Percentiles rank a stretch among this genome's conserved stretches.
These are phyloP conservation scores for Xylaria venustula DNA, from an alignment of 495 filamentous ascomycete species.

Conservation along the genomic window DNA sequence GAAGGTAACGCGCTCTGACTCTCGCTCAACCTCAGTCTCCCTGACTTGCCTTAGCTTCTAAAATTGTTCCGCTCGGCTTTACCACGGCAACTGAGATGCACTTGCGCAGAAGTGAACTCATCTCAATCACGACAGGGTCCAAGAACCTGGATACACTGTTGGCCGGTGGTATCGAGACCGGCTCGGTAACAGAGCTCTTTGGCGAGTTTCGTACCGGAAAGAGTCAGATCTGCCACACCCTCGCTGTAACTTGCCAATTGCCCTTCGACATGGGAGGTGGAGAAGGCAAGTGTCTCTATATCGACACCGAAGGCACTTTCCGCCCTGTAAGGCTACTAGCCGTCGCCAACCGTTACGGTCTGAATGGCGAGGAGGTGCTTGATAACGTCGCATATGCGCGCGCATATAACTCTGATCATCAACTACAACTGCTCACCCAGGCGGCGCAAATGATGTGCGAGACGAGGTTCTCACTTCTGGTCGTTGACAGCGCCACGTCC, in stretches of 20 bases:
- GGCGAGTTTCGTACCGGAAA: conserved; percentile 98
- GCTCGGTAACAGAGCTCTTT: conserved; percentile 97
- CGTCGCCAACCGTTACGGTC: conserved; percentile 89
- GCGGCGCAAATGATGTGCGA: conserved; percentile 99
- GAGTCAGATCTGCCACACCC: conserved; percentile 95
- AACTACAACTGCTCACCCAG: conserved; percentile 90
- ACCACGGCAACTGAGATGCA: conserved; percentile 99
- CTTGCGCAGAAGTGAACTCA: conserved; percentile 88
- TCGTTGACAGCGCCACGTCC: conserved; percentile 93
- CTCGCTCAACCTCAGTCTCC: background rate
- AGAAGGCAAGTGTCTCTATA: conserved; percentile 98
- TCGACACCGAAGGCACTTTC: conserved; percentile 97
- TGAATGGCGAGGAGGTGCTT: conserved; percentile 93
- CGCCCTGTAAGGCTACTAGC: conserved; percentile 85
- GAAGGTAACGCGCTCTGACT: conserved; percentile 60
- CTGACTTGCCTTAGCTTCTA: conserved; percentile 63
- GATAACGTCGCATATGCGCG: conserved; percentile 98
- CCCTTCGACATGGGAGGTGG: conserved; percentile 99
- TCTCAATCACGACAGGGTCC: conserved; percentile 95
- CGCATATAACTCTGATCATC: conserved; percentile 97
- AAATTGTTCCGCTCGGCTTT: conserved; percentile 97
- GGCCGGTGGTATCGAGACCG: conserved; percentile 92
- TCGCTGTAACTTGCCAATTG: conserved; percentile 96
- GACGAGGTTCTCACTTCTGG: conserved; percentile 90
- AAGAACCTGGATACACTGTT: conserved; percentile 95